Conservation (phyloP, 352 stramenopile species). For the Phytopythium boreale region DNA sequence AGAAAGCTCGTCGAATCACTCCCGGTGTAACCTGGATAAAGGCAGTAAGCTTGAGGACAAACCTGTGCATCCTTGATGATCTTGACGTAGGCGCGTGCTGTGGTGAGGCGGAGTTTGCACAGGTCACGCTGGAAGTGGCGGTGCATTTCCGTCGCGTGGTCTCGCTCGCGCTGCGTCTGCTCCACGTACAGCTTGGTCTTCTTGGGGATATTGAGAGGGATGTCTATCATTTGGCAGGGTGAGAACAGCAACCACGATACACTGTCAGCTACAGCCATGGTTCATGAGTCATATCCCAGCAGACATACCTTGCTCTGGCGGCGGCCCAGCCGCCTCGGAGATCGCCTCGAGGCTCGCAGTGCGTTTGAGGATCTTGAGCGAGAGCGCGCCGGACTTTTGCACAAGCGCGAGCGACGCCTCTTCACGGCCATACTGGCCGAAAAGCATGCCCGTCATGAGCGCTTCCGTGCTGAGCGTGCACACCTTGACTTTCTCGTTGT, state of each 20-base stretch:
- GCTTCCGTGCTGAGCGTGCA: conserved; percentile 66
- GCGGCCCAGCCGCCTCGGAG: conserved; percentile 66
- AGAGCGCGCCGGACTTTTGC: conserved; percentile 74
- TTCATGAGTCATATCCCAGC: neutral
- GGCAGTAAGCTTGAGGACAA: no score
- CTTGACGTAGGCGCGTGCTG: conserved; percentile 87
- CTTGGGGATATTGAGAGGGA: conserved; percentile 90
- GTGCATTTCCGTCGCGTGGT: conserved; percentile 91
- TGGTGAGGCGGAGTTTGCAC: conserved; percentile 86
- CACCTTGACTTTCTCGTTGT: conserved; percentile 88
- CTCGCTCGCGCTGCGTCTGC: conserved; percentile 88
- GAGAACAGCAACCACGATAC: neutral
- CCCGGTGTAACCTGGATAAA: no score
- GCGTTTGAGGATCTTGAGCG: conserved; percentile 88
- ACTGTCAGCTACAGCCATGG: neutral
- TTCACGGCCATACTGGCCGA: conserved; percentile 87
- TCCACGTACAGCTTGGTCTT: conserved; percentile 95
- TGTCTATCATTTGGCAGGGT: conserved; percentile 39
- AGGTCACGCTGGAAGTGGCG: conserved; percentile 90
- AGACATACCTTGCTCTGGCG: conserved; percentile 74
- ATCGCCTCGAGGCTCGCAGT: conserved; percentile 78
- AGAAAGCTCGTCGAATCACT: no score
- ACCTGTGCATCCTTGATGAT: conserved; percentile 89
- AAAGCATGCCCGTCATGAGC: conserved; percentile 73
- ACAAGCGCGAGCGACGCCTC: conserved; percentile 83